Base-by-base conservation (phyloP, 768 basidiomycete species). In the Mycena chlorophos region DNA sequence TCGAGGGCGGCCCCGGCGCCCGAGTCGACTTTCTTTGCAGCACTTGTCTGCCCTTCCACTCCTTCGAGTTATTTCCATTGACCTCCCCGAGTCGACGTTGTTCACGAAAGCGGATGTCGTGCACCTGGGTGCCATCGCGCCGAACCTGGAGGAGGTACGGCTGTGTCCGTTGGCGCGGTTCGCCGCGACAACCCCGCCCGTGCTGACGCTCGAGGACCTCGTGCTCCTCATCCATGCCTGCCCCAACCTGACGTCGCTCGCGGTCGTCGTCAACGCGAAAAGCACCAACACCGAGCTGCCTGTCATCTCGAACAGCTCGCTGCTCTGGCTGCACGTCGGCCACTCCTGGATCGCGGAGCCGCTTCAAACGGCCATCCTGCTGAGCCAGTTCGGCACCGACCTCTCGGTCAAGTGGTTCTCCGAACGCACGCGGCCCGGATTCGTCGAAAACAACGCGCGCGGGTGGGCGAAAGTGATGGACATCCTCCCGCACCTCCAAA, bases 371-470 rank as follows among this genome's bases (percentile, higher is more conserved):
- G 78, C 87, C 26, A 84, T 91, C 62, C 78, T 88, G 54, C 77
- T 91, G 57, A 91, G 89, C 69, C 89, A 91, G 68, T 71, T 91
- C 50, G 82, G 85, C n/a, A 88, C 89, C 34, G 74, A 76, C 64
- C 74, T 89, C 42, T 87, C 90, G 65, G 69, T 91, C 49, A 87
- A 85, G 69, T 90, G 82, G 82, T 90, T 89, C 76, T 83, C 86
- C 63, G 88, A 89, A 64, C 87, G 85, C 70, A 89, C 83, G 63
- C 78, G 88, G n/a, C 77, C 81, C 0, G 86, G 87, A 4, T 86
- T 78, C 62, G 74, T 85, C 47, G 89, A 91, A 66, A 74, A 77
- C 28, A 84, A 89, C 62, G 82, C 84, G 12, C 78, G 77, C 52
- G 78, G 74, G 19, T 91, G 89, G 89, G 86, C 89, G 68, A 79